Base-by-base conservation (phyloP, 495 filamentous ascomycete genomes). In the Penicillium canescens region DNA sequence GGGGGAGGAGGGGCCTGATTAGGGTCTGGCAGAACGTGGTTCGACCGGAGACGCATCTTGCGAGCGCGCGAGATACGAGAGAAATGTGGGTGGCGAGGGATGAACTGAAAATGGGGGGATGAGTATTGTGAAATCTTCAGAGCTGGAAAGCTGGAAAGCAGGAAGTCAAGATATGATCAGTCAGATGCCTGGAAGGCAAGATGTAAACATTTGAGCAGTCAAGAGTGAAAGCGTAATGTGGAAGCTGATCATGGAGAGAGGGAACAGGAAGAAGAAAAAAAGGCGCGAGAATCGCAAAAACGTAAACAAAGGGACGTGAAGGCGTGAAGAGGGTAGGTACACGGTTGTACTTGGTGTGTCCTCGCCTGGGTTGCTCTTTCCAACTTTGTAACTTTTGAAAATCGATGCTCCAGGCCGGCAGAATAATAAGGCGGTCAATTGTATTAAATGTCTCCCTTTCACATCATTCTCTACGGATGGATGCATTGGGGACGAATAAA, bases 21-120 rank as follows among this genome's bases (percentile, higher is more conserved):
- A 10, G 40, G 10, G 10, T 34, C 28, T 3, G 49, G 40, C 11
- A 43, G 31, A 26, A 51, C 39, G 31, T 42, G 28, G 31, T 51
- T 43, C 5, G 49, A 51, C 28, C 49, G 49, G 5, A 51, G 49
- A 34, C 49, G 41, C 49, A 51, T 51, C 49, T 43, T 51, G 40
- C 31, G 31, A 35, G 12, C 13, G 39, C 49, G 39, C 49, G 36
- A 51, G 31, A 20, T 36, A 11, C 12, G 24, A 33, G 40, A 35
- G 10, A n/a, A 12, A 3, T 8, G 28, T 24, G 11, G 6, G 31
- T 51, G 39, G 3, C 13, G 13, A 26, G 49, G 33, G 45, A 9
- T 35, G 18, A 51, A 20, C 1, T 1, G 4, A 7, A 5, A 34
- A 33, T 6, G 16, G 12, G 35, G 28, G 8, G n/a, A 11, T 3